Percentiles rank a stretch among this genome's conserved stretches.
Evolutionary conservation across 768 basidiomycete genomes (phyloP).

Genomic region (Naganishia vishniacii): DNA sequence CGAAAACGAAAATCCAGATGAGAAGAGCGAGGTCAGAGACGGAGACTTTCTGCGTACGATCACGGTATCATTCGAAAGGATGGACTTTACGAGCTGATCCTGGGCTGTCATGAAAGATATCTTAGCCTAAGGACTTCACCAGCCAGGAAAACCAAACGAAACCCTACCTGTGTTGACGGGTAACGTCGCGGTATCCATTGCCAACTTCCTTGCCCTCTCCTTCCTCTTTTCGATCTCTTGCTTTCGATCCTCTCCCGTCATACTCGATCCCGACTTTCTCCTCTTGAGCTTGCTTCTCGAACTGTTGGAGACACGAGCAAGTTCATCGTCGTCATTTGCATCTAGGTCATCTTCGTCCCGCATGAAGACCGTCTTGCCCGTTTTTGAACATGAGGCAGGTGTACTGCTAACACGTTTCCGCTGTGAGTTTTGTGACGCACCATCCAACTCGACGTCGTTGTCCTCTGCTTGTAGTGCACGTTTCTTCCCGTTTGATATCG

Average conservation of each 20-base stretch:
- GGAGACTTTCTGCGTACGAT: conserved; percentile 32
- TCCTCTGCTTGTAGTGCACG: not conserved
- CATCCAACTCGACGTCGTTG: not conserved
- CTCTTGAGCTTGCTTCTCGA: conserved; percentile 5
- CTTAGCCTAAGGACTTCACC: not conserved
- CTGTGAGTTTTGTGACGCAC: not conserved
- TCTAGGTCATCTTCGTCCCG: conserved; percentile 12
- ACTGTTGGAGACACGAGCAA: not conserved
- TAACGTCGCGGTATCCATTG: conserved; percentile 34
- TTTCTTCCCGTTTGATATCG: conserved; percentile 6
- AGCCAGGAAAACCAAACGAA: not conserved
- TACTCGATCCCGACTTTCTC: not conserved
- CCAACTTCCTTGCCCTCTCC: conserved; percentile 33
- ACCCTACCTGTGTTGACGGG: conserved; percentile 45
- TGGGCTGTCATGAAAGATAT: conserved; percentile 27
- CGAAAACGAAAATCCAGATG: not conserved
- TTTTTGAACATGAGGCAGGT: not conserved
- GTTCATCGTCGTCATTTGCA: conserved; percentile 6
- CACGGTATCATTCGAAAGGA: conserved; percentile 43
- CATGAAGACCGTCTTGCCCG: not conserved
- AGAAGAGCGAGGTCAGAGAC: not conserved
- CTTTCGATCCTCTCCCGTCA: not conserved
- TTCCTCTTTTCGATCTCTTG: not conserved
- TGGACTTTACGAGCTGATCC: conserved; percentile 37
- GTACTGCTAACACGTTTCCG: not conserved